Percentiles rank a stretch among this genome's conserved stretches.
These are phyloP conservation scores for Oryza brachyantha DNA, from an alignment of 176 grass and related monocot genomes.

Conservation along the genomic window DNA sequence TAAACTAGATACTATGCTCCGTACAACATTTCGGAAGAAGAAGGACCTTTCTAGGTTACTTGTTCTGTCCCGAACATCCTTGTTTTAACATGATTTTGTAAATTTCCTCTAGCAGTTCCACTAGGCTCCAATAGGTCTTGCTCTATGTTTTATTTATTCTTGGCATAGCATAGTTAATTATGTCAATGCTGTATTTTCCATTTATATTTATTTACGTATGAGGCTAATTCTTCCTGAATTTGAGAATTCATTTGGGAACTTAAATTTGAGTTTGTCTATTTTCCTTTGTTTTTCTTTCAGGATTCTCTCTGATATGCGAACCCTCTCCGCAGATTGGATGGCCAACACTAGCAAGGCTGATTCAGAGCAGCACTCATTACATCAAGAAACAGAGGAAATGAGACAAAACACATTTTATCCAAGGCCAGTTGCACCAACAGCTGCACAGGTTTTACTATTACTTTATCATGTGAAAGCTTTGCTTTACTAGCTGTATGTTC, in stretches of 20 bases:
- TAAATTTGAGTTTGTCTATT: constrained; percentile 25
- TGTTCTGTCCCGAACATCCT: constrained; percentile 26
- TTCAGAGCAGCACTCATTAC: constrained; percentile 61
- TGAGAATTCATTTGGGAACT: constrained; percentile 11
- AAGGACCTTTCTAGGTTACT: constrained; percentile 91
- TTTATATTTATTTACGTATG: constrained; percentile 2
- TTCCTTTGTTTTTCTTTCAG: constrained; percentile 64
- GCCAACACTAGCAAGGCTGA: constrained; percentile 85
- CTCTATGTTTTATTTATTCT: constrained; percentile 23
- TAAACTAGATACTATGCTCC: constrained; percentile 93
- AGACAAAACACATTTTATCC: constrained; percentile 83
- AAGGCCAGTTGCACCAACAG: constrained; percentile 93
- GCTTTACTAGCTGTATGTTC: constrained; percentile 15
- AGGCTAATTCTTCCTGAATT: constrained; percentile 3
- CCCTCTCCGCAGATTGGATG: constrained; percentile 98
- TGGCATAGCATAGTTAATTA: background rate
- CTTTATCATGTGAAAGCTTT: constrained; percentile 2
- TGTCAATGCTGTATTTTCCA: background rate
- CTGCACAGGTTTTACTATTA: constrained; percentile 69
- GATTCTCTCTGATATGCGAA: constrained; percentile 99
- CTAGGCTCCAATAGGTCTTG: constrained; percentile 1
- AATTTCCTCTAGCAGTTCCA: constrained; percentile 13
- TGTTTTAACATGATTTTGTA: constrained; percentile 10
- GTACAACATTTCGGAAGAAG: constrained; percentile 96
- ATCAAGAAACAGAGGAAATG: constrained; percentile 79